Evolutionary conservation across 2,329 filamentous ascomycete species (phyloP).

Genomic region (Gyromitra esculenta): DNA sequence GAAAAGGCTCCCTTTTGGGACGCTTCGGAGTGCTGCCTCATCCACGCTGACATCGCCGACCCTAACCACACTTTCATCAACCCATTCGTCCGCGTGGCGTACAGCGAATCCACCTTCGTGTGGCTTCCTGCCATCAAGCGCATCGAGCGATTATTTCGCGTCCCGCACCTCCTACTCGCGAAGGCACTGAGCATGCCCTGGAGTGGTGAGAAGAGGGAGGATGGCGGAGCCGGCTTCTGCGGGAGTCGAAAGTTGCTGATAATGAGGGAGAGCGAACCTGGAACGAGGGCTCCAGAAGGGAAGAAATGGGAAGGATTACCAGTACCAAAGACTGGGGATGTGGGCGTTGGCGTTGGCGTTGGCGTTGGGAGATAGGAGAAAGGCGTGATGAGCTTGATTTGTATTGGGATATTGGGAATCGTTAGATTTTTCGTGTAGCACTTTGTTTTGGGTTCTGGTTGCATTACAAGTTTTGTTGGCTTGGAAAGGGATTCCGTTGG

Average conservation of each 20-base stretch:
- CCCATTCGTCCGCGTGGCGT: slow-evolving; percentile 77
- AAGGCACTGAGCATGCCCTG: slow-evolving; percentile 67
- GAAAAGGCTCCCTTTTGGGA: slow-evolving; percentile 71
- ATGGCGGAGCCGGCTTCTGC: slow-evolving; percentile 69
- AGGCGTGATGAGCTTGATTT: no score
- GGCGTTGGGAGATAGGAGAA: background rate
- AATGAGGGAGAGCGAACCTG: slow-evolving; percentile 59
- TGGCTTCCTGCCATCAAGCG: slow-evolving; percentile 71
- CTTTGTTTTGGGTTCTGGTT: no score
- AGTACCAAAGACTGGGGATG: background rate
- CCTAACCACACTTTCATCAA: slow-evolving; percentile 75
- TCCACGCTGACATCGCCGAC: slow-evolving; percentile 62
- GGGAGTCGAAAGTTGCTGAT: slow-evolving; percentile 67
- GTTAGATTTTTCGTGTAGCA: no score
- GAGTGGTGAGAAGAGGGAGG: slow-evolving; percentile 58
- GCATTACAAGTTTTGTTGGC: no score
- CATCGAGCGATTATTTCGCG: slow-evolving; percentile 72
- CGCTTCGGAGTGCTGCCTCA: slow-evolving; percentile 72
- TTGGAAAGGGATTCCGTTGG: background rate
- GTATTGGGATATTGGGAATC: no score
- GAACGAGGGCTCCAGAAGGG: slow-evolving; percentile 52
- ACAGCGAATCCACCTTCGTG: slow-evolving; percentile 67
- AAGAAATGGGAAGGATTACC: slow-evolving; percentile 39
- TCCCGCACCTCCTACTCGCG: slow-evolving; percentile 70
- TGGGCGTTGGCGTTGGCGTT: background rate